A percentile compares a stretch with the other conserved stretches of the same genome.
Conservation (phyloP, 176 grass and related monocot species). For the Poa annua region DNA sequence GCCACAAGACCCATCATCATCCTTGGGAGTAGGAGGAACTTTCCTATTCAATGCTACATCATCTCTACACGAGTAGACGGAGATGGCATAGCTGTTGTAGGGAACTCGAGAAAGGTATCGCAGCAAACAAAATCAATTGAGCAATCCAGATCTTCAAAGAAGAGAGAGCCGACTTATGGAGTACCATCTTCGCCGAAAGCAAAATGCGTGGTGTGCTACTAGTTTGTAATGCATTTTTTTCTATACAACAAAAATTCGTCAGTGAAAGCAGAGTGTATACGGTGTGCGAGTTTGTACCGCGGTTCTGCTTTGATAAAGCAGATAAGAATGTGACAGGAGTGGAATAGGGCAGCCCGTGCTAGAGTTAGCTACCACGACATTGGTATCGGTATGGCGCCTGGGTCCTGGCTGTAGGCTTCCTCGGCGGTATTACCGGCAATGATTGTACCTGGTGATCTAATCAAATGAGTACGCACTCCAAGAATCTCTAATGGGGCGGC, state of each 20-base stretch:
- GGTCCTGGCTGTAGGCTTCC: not conserved
- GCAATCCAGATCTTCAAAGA: not conserved
- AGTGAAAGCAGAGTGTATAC: no score
- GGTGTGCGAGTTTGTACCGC: not conserved
- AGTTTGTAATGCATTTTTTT: conserved; percentile 15
- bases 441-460: conserved; percentile 39
- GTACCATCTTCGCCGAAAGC: not conserved
- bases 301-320: not conserved
- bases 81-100: not conserved
- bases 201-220: not conserved
- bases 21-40: not conserved
- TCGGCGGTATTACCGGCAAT: conserved; percentile 23
- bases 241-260: conserved; percentile 52
- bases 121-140: not conserved
- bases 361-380: not conserved
- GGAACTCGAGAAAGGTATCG: not conserved
- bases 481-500: conserved; percentile 19
- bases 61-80: not conserved
- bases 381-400: conserved; percentile 21
- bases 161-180: not conserved
- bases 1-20: conserved; percentile 7
- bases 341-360: conserved; percentile 8
- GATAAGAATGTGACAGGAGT: conserved; percentile 16
- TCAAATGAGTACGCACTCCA: conserved; percentile 32
- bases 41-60: conserved; percentile 2